These are phyloP conservation scores for Phytophthora quininea DNA, from an alignment of 352 stramenopile species.

Conservation along the genomic window DNA sequence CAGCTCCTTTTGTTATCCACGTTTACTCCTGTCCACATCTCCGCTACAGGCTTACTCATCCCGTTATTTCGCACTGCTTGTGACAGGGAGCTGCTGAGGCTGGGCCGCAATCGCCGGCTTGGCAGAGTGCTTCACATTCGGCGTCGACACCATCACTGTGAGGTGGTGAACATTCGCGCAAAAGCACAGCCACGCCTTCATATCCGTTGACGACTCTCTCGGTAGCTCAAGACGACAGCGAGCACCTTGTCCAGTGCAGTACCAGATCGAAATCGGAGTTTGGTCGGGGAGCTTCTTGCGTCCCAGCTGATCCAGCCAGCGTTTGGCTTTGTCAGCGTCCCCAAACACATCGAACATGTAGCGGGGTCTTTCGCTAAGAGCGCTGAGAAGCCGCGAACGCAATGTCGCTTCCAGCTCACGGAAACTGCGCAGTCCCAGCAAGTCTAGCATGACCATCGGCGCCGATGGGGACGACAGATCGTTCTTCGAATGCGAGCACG, in stretches of 20 bases:
- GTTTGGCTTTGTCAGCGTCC: constrained; percentile 25
- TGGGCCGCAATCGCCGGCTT: constrained; percentile 5
- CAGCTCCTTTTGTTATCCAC: background rate
- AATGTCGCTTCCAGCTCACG: constrained; percentile 45
- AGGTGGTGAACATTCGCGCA: constrained; percentile 72
- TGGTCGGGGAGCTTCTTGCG: constrained; percentile 29
- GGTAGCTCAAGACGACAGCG: constrained; percentile 26
- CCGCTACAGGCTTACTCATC: background rate
- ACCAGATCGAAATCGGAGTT: constrained; percentile 41
- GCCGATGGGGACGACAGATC: constrained; percentile 21
- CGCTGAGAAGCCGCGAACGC: constrained; percentile 36
- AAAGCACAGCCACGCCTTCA: constrained; percentile 67
- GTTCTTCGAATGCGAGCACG: constrained; percentile 13
- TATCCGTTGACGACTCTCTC: constrained; percentile 18
- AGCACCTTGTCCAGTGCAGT: constrained; percentile 43
- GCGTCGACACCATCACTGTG: constrained; percentile 37
- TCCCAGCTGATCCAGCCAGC: constrained; percentile 42
- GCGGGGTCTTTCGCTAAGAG: constrained; percentile 33
- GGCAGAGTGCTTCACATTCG: constrained; percentile 7
- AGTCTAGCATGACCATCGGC: constrained; percentile 49
- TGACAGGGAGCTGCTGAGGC: constrained; percentile 8
- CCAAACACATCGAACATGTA: constrained; percentile 43
- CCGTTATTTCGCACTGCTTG: constrained; percentile 20
- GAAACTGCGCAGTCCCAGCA: constrained; percentile 52
- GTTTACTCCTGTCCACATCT: background rate